These are phyloP conservation scores for Sporopachydermia quercuum DNA, from an alignment of 805 yeast genomes.

Conservation along the genomic window DNA sequence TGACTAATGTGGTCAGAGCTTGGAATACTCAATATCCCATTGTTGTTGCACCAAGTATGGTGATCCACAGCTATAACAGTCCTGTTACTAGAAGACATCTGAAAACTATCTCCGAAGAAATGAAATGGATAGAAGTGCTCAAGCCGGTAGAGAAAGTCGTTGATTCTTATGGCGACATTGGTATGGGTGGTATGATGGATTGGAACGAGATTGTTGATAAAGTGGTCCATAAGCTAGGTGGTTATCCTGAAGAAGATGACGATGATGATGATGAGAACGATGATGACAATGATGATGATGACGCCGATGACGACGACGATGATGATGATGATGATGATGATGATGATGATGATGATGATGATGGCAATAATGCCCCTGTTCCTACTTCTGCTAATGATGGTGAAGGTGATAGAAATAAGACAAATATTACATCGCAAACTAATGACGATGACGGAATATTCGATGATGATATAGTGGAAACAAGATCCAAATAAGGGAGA, in stretches of 20 bases:
- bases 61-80: constrained; percentile 79
- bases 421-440: too few species aligned
- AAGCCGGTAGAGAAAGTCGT: constrained; percentile 90
- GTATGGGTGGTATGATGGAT: constrained; percentile 99
- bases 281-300: constrained; percentile 25
- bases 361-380: constrained; percentile 36
- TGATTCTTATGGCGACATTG: constrained; percentile 89
- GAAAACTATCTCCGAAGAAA: constrained; percentile 63
- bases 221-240: constrained; percentile 56
- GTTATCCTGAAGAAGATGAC: constrained; percentile 41
- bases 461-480: too few species aligned
- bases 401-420: too few species aligned
- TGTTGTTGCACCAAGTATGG: constrained; percentile 91
- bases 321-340: constrained; percentile 15
- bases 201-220: constrained; percentile 88
- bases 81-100: constrained; percentile 78
- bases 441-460: too few species aligned
- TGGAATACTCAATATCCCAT: constrained; percentile 92
- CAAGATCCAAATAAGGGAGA: too few species aligned
- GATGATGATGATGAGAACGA: constrained; percentile 32
- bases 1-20: constrained; percentile 83
- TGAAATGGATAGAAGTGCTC: constrained; percentile 91
- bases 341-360: constrained; percentile 29
- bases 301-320: constrained; percentile 19
- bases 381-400: too few species aligned